Evolutionary conservation across 768 basidiomycete species (phyloP), one percentile per base, ranked within the genome.

Genomic region (Antrodiella citrinella): DNA sequence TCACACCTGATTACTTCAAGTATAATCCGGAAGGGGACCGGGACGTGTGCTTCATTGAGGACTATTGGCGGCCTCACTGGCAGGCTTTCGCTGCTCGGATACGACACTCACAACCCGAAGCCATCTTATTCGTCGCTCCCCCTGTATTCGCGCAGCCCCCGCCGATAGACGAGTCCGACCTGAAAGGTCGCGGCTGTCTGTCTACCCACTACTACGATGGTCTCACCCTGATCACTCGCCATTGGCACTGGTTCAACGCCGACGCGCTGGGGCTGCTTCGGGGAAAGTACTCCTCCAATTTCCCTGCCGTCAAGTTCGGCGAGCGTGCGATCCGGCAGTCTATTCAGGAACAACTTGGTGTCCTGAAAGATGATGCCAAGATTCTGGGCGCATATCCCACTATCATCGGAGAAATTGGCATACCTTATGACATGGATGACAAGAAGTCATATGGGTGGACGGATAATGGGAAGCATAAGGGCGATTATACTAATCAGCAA

Each of bases 161-260:
- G 0, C 57, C 65, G 20, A 63, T 82, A 1, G 65, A 80, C 13
- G 74, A 76, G 5, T 74, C 77, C 20, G 74, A 76, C 7, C 66
- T 82, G 12, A 65, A 81, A 15, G 74, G 78, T 12, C 83, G 93
- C 1, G 81, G 85, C 2, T 82, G 76, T 25, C 85, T 89, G 56
- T 83, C 86, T 3, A 74, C 83, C 0, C 95, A 98, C 64, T 98
- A 92, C 65, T 98, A 97, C 60, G 94, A 98, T 58, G 94, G 94
- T 1, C 70, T 97, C 38, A 98, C 95, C 0, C 77, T 98, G 39
- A 72, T 98, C n/a, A 88, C 89, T 26, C 75, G 90, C 26, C 90
- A 93, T 59, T 93, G 89, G 91, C 86, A 92, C 62, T 85, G 85
- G 83, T 87, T 91, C 75, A 97, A 97, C 59, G 92, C 91, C 2